Percentiles rank a stretch among this genome's conserved stretches.
phyloP scores from a whole-genome alignment of 2,329 filamentous ascomycete species.

The Tolypocladium sp. region DNA sequence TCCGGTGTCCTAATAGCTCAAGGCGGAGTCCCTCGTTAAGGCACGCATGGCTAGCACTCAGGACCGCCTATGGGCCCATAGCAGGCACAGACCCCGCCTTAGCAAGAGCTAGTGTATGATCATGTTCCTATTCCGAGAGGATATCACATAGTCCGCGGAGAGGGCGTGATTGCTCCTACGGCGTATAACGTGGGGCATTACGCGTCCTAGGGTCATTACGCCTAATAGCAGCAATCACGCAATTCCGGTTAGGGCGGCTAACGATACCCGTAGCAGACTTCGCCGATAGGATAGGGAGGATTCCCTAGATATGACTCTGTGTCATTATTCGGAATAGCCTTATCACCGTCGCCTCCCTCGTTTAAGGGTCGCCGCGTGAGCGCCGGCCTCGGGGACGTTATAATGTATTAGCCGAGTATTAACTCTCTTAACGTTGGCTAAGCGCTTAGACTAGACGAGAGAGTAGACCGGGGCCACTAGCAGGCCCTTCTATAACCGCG shows the following conservation, averaged over 20 bases:
- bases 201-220: constrained; percentile 1
- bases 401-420: neutral
- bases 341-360: neutral
- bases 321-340: constrained; percentile 1
- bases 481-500: neutral
- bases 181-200: constrained; percentile 15
- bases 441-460: neutral
- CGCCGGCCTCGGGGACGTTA: neutral
- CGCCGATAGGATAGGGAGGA: constrained; percentile 1
- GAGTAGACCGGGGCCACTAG: neutral
- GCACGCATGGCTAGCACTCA: no score
- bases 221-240: constrained; percentile 5
- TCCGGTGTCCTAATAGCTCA: no score
- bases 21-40: no score
- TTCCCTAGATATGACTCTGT: neutral
- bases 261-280: neutral
- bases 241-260: constrained; percentile 3
- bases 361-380: neutral
- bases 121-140: constrained; percentile 26
- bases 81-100: neutral
- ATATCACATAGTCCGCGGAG: constrained; percentile 26
- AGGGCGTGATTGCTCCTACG: constrained; percentile 19
- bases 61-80: neutral
- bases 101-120: constrained; percentile 23
- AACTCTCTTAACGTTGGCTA: neutral